Evolutionary conservation across 2,329 filamentous ascomycete species (phyloP), one percentile per base, ranked within the genome.

Genomic region (Pseudopyrenochaeta lycopersici): DNA sequence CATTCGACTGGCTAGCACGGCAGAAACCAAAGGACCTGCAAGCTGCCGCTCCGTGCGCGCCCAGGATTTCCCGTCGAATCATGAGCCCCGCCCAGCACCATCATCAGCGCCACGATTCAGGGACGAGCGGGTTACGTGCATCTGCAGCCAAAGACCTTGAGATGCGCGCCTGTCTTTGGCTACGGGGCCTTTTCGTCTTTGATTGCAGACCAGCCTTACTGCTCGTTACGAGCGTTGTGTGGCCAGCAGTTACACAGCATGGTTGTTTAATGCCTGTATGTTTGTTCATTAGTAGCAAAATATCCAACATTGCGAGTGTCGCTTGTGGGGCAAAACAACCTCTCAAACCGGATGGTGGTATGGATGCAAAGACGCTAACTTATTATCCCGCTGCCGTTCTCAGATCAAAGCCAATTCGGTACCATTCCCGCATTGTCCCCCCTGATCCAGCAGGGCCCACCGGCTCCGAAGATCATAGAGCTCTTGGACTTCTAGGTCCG

Each of bases 251-350:
- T 44, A 12, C 33, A 44, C 39, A 29, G 39, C 20, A 31, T 60
- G 49, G 49, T 54, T 44, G 41, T 49, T 54, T 49, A 45, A 54
- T 54, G 55, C 49, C 53, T 65, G 54, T 27, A 54, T 57, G 39
- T 41, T 52, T 35, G 43, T 54, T 57, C 38, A 64, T 66, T 62
- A 66, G 57, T 58, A 60, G 57, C 58, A 59, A 56, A 63, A 63
- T 60, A 65, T 68, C 67, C 67, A 68, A 70, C 69, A 70, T 67
- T 73, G 54, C 63, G 61, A 66, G 70, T 67, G 54, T 71, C 62
- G 62, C 46, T 46, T 54, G 68, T 63, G 61, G 64, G 69, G 66
- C 69, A 62, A 60, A 62, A 61, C 52, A 52, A 51, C 47, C 35
- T 64, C 62, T 70, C 58, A 66, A 66, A 67, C 58, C 60, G 63